Evolutionary conservation across 1,284 basidiomycete genomes (phyloP).

Genomic region (Cronartium ribicola): DNA sequence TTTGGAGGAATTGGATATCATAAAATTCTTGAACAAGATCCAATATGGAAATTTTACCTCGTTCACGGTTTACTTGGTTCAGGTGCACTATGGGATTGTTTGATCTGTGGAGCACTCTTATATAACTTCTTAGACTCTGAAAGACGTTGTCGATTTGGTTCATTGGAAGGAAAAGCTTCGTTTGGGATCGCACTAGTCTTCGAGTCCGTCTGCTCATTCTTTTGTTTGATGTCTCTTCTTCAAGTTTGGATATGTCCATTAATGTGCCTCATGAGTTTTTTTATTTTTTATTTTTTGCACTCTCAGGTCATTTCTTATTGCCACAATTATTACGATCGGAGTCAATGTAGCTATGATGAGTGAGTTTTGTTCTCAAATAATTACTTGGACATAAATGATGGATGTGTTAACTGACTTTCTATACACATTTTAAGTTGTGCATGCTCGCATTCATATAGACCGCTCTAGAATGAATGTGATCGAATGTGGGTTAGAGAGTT

Average conservation of each 20-base stretch:
- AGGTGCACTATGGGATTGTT: constrained; percentile 10
- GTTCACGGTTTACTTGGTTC: constrained; percentile 6
- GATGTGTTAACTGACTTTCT: neutral
- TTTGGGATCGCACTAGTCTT: constrained; percentile 24
- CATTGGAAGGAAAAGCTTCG: constrained; percentile 17
- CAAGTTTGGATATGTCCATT: neutral
- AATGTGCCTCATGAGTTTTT: neutral
- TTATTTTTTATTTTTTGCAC: no score
- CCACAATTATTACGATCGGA: constrained; percentile 12
- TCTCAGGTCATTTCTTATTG: constrained; percentile 30
- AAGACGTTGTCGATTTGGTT: constrained; percentile 30
- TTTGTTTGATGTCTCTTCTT: neutral
- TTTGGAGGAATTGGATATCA: neutral
- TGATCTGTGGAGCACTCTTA: constrained; percentile 22
- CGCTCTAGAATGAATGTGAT: constrained; percentile 23
- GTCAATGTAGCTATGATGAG: constrained; percentile 9
- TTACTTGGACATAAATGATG: neutral
- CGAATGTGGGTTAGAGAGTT: constrained; percentile 14
- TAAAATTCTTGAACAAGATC: constrained; percentile 8
- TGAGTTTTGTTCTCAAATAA: neutral
- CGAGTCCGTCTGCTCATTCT: constrained; percentile 4
- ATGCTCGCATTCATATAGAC: constrained; percentile 3
- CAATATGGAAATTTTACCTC: constrained; percentile 9
- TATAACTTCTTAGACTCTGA: constrained; percentile 17
- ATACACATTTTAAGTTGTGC: constrained; percentile 16